These are phyloP conservation scores for Arthrobotrys conoides DNA, from an alignment of 2,329 filamentous ascomycete species.

Conservation along the genomic window DNA sequence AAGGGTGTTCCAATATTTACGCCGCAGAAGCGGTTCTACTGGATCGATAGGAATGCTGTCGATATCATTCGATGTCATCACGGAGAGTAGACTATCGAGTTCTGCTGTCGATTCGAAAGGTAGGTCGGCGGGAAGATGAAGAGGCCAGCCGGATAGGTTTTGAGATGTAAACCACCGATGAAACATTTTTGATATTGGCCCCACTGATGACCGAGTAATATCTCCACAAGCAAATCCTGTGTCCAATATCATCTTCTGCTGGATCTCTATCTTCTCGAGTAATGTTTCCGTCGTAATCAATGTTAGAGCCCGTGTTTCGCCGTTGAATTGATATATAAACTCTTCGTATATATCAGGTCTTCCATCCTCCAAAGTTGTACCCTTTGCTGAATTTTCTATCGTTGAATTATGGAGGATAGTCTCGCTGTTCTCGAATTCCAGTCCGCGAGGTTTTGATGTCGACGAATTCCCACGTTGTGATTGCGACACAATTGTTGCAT, in stretches of 20 bases:
- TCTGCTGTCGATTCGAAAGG: too few relatives aligned
- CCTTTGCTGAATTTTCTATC: background rate
- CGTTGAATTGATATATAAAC: background rate
- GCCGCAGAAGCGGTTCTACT: background rate
- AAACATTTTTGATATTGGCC: slow-evolving; percentile 22
- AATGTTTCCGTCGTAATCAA: background rate
- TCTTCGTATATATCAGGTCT: background rate
- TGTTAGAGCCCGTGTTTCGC: background rate
- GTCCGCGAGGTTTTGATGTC: background rate
- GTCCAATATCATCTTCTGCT: background rate
- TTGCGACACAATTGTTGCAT: background rate
- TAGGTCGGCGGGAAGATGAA: background rate
- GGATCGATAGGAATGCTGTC: background rate
- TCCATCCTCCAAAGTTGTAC: background rate
- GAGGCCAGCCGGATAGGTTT: background rate
- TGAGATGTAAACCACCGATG: background rate
- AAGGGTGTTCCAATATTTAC: background rate
- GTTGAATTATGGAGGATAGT: background rate
- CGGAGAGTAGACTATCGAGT: background rate
- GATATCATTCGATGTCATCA: background rate
- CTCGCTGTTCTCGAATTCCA: background rate
- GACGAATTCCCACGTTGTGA: background rate
- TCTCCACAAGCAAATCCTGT: background rate
- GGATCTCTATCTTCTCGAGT: background rate
- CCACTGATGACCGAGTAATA: background rate